phyloP scores from a whole-genome alignment of 192 early-diverging fungal species.

The Backusella morwellensis region DNA sequence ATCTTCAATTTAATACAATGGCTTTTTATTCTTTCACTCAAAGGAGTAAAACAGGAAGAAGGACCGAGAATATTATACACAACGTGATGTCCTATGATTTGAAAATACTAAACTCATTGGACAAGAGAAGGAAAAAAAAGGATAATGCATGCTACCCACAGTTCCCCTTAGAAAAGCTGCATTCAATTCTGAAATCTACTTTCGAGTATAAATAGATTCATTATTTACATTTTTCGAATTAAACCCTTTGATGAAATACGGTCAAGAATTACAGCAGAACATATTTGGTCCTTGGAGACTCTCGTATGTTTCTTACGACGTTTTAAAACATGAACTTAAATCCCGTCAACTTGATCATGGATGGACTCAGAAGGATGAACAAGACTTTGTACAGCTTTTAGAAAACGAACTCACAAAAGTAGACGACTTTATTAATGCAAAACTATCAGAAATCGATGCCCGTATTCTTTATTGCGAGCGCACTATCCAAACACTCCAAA shows the following conservation, averaged over 20 bases:
- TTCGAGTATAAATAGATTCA: neutral
- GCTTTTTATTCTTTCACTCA: neutral
- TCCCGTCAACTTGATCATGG: slow-evolving; percentile 51
- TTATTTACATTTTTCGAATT: neutral
- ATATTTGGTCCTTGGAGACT: slow-evolving; percentile 35
- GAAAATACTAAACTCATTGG: slow-evolving; percentile 1
- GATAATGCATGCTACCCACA: neutral
- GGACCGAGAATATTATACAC: slow-evolving; percentile 1
- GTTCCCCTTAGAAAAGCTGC: neutral
- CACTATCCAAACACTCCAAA: slow-evolving; percentile 38
- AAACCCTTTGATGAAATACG: slow-evolving; percentile 30
- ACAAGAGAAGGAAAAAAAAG: neutral
- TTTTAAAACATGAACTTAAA: slow-evolving; percentile 32
- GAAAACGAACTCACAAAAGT: slow-evolving; percentile 49
- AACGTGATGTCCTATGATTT: slow-evolving; percentile 6
- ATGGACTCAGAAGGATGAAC: slow-evolving; percentile 65
- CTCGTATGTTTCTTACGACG: slow-evolving; percentile 33
- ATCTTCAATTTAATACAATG: neutral
- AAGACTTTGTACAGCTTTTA: slow-evolving; percentile 27
- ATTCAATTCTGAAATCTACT: neutral
- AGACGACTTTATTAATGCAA: slow-evolving; percentile 67
- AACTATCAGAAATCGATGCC: slow-evolving; percentile 72
- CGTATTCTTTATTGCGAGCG: slow-evolving; percentile 69
- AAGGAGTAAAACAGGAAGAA: neutral
- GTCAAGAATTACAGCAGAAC: slow-evolving; percentile 33